Evolutionary conservation across 257 asterid genomes (phyloP), one percentile per base, ranked within the genome.

Genomic region (Eustoma russellianum): DNA sequence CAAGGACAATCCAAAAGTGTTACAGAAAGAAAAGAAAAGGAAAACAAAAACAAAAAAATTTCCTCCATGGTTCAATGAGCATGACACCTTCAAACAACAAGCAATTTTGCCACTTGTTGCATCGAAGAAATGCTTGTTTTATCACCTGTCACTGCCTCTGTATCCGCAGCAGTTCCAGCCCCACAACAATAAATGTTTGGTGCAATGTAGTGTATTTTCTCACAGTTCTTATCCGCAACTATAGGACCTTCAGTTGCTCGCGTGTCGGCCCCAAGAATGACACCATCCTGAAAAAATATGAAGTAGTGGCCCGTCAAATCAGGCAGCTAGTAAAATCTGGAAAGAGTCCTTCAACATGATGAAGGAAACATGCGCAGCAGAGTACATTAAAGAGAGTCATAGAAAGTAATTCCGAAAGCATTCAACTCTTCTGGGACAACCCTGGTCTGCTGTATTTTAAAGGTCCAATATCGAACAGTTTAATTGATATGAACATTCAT

Each of bases 231-330:
- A 66, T 92, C 99, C 19, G 97, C 97, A 54, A 92, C 97, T 74
- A 92, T 92, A n/a, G 97, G 97, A 17, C 99, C 97, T 71, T 79
- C 97, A 35, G 99, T 88, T 61, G 99, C 99, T 59, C 97, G 75
- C 0, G 97, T 92, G 60, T 92, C 97, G 35, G 99, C 99, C 71
- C 99, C 99, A 30, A 92, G 97, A 70, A 92, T 88, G 64, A 92
- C 89, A 62, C 97, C 97, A 61, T 88, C 95, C 99, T 92, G 63
- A 57, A 63, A n/a, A 64, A 68, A 9, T 7, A 43, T 4, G n/a
- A n/a, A n/a, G n/a, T n/a, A 13, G 64, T 53, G 33, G 46, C 17
- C n/a, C 54, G 67, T 61, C 53, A 45, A 17, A 55, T 16, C 45
- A 45, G 24, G 30, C 58, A 43, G 33, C 50, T n/a, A 50, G 55